These are phyloP conservation scores for Blastocystis hominis DNA, from an alignment of 352 stramenopile species.

Conservation along the genomic window DNA sequence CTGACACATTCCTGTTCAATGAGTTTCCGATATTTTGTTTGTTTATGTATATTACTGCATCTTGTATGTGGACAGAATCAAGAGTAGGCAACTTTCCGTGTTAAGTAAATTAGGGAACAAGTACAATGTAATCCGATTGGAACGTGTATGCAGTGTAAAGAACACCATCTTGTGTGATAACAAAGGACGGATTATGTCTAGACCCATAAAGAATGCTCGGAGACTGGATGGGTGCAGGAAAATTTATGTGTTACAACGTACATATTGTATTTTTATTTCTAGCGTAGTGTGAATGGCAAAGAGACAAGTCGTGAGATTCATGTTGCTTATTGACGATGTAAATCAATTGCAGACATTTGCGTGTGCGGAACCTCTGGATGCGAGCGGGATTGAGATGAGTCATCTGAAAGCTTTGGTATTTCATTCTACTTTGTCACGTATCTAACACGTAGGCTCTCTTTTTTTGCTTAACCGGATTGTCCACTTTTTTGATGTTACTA, in stretches of 20 bases:
- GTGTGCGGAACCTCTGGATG: background rate
- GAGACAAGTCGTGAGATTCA: background rate
- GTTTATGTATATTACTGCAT: background rate
- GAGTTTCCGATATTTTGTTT: no score
- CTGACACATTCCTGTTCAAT: background rate
- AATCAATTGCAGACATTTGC: background rate
- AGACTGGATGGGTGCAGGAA: slow-evolving; percentile 27
- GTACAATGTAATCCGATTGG: background rate
- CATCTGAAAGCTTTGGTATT: slow-evolving; percentile 10
- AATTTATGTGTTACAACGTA: slow-evolving; percentile 4
- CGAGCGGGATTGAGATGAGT: background rate
- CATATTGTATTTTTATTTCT: background rate
- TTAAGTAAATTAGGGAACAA: background rate
- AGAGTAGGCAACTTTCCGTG: background rate
- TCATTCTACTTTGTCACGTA: background rate
- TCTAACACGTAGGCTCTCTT: background rate
- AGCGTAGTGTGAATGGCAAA: background rate
- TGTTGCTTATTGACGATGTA: background rate
- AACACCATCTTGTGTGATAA: background rate
- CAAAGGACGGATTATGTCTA: background rate
- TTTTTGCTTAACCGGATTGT: slow-evolving; percentile 29
- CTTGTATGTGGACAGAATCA: background rate
- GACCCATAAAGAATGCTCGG: background rate
- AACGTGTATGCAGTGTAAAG: background rate
- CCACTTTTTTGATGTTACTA: slow-evolving; percentile 38